Base-by-base conservation (phyloP, 2,329 filamentous ascomycete species). In the Phialophora chinensis region DNA sequence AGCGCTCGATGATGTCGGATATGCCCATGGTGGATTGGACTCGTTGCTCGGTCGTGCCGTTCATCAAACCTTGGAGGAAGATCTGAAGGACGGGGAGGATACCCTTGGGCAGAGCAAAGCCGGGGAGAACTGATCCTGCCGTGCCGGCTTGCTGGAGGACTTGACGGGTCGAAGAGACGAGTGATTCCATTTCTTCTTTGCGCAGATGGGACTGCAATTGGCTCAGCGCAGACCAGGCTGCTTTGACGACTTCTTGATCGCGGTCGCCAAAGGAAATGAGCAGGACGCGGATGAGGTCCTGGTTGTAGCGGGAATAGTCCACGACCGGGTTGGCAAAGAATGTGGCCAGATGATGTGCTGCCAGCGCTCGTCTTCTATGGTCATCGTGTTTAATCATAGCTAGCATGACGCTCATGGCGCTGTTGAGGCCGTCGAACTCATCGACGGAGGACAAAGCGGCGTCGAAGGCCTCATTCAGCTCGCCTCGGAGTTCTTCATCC, bases 181-280 rank as follows among this genome's bases (percentile, higher is more conserved):
- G 85, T 0, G 90, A 88, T 76, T 99, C 96, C 95, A 99, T 98
- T 79, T 98, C 94, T 76, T 99, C 96, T 79, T 99, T 99, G 76
- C 90, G 90, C 68, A 99, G 86, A 73, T 88, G 90, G 77, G 93
- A 93, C 54, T 93, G 97, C 73, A 99, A 90, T 65, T 91, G 91
- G 73, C 83, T 92, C 66, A 99, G 86, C 5, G 93, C 94, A 62
- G 88, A 85, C 93, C 93, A 98, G 25, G 94, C 88, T 53, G 92
- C 87, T 82, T 96, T 96, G 74, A 98, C 90, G 3, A 98, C 94
- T 25, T 90, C 88, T 68, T 80, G 79, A 74, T 98, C 95, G 61
- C 87, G 80, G 74, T 99, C 95, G 74, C 95, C 93, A 75, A 99
- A 99, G 0, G 92, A 93, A 71, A 96, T 91, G 63, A 99, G 87